Base-by-base conservation (phyloP, 768 basidiomycete genomes). In the Trametes maxima region DNA sequence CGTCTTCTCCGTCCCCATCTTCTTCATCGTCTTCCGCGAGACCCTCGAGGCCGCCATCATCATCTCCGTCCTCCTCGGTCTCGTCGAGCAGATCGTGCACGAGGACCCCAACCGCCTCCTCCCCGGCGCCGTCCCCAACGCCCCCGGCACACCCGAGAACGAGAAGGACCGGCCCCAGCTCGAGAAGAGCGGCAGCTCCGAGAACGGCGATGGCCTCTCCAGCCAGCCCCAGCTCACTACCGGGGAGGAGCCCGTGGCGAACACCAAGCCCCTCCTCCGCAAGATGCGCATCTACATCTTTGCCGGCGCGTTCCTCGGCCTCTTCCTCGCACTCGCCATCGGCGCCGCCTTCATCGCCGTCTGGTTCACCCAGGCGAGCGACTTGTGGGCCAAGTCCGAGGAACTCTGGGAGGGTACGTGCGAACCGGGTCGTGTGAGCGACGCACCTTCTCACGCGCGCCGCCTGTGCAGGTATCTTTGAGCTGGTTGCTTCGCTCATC, bases 11-110 rank as follows among this genome's bases (percentile, higher is more conserved):
- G 83, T 95, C 57, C 87, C 94, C 69, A 94, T 98, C 67, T 97
- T 95, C 80, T 94, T 98, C 83, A 94, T 97, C 77, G 87, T 95
- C 77, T 94, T 96, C 74, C 85, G 95, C 71, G 95, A 97, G 82
- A 90, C 93, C 5, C 82, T 97, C 64, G 95, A 97, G 79, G 91
- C 94, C 4, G 86, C 86, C 44, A 90, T 98, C 78, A 93, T 98
- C 80, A 77, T 97, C 72, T 91, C 93, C 6, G 93, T 96, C 59
- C 84, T 98, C 49, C 88, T 96, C 54, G 87, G 91, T 65, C 86
- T 98, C 62, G 90, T 92, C n/a, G 87, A 96, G 69, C 94, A 95
- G 66, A 85, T 95, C 64, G 82, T 90, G 5, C 54, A 70, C 64
- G 68, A 73, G 50, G 70, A 72, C 64, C 65, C 60, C 42, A 21